Conservation (phyloP, 352 stramenopile genomes). For the Globisporangium middletonii region DNA sequence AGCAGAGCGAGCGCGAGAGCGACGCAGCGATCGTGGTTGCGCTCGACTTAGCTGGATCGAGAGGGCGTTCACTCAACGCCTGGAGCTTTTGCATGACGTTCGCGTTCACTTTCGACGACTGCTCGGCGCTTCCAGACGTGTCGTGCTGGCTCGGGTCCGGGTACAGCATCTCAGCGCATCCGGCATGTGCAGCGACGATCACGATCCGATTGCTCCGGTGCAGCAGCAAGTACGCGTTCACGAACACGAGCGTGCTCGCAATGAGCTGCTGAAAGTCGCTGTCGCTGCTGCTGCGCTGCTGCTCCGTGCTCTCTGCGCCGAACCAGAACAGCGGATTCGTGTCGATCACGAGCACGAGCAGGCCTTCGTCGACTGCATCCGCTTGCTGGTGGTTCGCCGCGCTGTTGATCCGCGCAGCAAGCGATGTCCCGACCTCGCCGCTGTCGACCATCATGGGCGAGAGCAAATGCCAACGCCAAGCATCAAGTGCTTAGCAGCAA, state of each 20-base stretch:
- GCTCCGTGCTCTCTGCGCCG: conserved; percentile 18
- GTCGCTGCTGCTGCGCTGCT: conserved; percentile 21
- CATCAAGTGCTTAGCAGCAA: too few species aligned
- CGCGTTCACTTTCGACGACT: conserved; percentile 66
- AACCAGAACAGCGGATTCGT: conserved; percentile 79
- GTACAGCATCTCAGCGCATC: conserved; percentile 68
- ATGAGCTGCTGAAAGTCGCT: conserved; percentile 58
- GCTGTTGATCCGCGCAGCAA: conserved; percentile 14
- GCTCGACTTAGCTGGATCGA: conserved; percentile 52
- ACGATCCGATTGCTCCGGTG: conserved; percentile 84
- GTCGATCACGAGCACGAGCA: conserved; percentile 77
- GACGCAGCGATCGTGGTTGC: conserved; percentile 67
- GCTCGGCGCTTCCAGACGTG: conserved; percentile 59
- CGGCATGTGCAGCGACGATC: conserved; percentile 74
- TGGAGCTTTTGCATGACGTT: conserved; percentile 65
- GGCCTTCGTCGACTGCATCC: conserved; percentile 29
- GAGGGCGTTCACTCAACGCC: conserved; percentile 37
- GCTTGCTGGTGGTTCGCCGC: conserved; percentile 5
- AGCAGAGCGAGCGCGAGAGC: conserved; percentile 76
- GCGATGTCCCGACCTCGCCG: conserved; percentile 10
- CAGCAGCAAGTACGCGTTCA: conserved; percentile 84
- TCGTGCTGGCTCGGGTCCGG: conserved; percentile 59
- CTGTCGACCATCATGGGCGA: not conserved
- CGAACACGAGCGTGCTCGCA: conserved; percentile 74
- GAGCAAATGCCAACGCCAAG: too few species aligned